Conservation (phyloP, 1,284 basidiomycete genomes). For the Trichosporon ovoides region DNA sequence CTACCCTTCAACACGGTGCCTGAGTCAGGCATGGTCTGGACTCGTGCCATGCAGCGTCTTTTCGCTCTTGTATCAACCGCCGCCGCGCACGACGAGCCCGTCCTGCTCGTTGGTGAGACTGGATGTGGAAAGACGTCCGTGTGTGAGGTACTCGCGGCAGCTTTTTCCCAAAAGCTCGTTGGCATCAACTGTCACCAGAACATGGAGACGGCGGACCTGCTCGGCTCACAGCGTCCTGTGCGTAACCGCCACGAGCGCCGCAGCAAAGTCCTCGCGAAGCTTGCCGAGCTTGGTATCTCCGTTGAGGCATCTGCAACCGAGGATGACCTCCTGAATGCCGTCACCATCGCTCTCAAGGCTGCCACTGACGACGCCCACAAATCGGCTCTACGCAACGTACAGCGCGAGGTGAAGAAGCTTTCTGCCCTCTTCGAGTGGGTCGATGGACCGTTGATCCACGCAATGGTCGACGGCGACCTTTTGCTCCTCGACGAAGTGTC, state of each 20-base stretch:
- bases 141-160: slow-evolving; percentile 80
- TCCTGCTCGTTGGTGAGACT: slow-evolving; percentile 96
- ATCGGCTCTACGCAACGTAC: slow-evolving; percentile 15
- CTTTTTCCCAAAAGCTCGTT: slow-evolving; percentile 60
- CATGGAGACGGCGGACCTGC: slow-evolving; percentile 96
- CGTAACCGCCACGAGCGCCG: slow-evolving; percentile 64
- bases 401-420: slow-evolving; percentile 48
- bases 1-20: slow-evolving; percentile 31
- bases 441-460: slow-evolving; percentile 87
- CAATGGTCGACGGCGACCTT: slow-evolving; percentile 81
- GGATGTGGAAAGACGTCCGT: slow-evolving; percentile 97
- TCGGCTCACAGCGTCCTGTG: slow-evolving; percentile 89
- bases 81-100: slow-evolving; percentile 84
- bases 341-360: slow-evolving; percentile 11
- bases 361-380: slow-evolving; percentile 15
- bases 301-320: slow-evolving; percentile 26
- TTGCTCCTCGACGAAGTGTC: slow-evolving; percentile 97
- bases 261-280: slow-evolving; percentile 36
- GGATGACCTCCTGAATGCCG: slow-evolving; percentile 24
- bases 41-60: slow-evolving; percentile 82
- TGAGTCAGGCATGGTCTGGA: slow-evolving; percentile 69
- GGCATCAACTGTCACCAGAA: slow-evolving; percentile 96
- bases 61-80: slow-evolving; percentile 82
- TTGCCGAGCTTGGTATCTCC: slow-evolving; percentile 30
- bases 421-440: slow-evolving; percentile 93